Evolutionary conservation across 2,329 filamentous ascomycete genomes (phyloP), one percentile per base, ranked within the genome.

Genomic region (Chaetomiaceae sp.): DNA sequence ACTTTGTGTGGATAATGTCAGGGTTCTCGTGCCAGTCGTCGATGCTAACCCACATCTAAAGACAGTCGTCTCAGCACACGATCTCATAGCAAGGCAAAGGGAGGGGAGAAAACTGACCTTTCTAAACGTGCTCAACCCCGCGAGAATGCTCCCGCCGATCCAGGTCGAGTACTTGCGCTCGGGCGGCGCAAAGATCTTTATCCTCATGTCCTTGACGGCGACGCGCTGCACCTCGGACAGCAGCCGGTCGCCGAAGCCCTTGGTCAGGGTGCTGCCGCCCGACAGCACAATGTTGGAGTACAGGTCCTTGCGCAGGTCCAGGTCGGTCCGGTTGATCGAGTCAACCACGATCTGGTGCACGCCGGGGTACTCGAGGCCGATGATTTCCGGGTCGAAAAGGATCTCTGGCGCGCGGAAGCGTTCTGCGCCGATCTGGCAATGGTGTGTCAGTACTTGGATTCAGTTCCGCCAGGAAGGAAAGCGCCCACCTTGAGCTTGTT

Each of bases 11-110:
- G 68, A 99, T 97, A 65, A 99, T 94, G 68, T 99, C 92, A 17
- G 94, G 94, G 69, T 99, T 96, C 80, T 99, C 94, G 71, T 99
- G 94, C 94, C 94, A 99, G 77, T 99, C 94, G 68, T 97, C 94
- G 69, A 96, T 92, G 73, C 91, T 96, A 67, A 99, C 94, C 91
- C 94, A 97, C 94, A 99, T 99, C 92, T 96, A 69, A 11, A 55
- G 31, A 38, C 25, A 9, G 54, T 19, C 8, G 14, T 27, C 17
- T 38, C 38, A 45, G 12, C 17, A 39, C 14, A 3, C 27, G 15
- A 11, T 22, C 17, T 14, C 14, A 22, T 7, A 17, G 22, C n/a
- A 47, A 20, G n/a, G 25, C 8, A 9, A 37, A n/a, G 31, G 9
- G 14, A n/a, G 25, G 23, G 33, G 17, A n/a, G 17, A 9, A 53